Evolutionary conservation across 768 basidiomycete species (phyloP), one percentile per base, ranked within the genome.

Genomic region (Calocera cornea): DNA sequence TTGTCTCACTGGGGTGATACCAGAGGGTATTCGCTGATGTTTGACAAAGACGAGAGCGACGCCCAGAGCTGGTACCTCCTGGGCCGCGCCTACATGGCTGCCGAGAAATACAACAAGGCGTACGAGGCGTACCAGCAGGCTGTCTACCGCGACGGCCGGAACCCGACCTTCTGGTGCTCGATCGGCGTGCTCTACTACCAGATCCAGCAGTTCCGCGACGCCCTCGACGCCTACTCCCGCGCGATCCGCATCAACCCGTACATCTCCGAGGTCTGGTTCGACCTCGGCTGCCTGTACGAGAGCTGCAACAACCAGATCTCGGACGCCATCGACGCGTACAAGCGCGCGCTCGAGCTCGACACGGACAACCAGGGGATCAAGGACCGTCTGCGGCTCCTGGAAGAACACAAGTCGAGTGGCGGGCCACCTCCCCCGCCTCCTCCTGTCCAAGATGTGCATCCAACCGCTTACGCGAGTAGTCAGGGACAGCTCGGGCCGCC

Each of bases 91-190:
- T 98, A 94, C 78, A 98, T 98, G 94, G 92, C 94, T 17, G 93
- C 92, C 19, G 92, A 92, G 77, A 95, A 97, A 76, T 97, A 97
- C 80, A 97, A 97, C 83, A 97, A 97, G 76, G 97, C 97, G 19
- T 98, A 99, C 79, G 95, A 99, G 76, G 95, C 95, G 0, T 98
- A 98, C 75, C 97, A 99, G 73, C 97, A 99, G 77, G 95, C 97
- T 22, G 94, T 99, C 19, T 98, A 98, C 78, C 90, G 95, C 65
- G 97, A 99, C 73, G 97, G 95, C 24, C 91, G 94, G 68, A 99
- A 98, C 75, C 97, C 97, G 0, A 97, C 97, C 0, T 99, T 97
- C 78, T 98, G 97, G 97, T 98, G 95, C 76, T 95, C 93, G 27
- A 99, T 99, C 73, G 97, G 97, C 60, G 97, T 99, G 0, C 84